A percentile compares a stretch with the other conserved stretches of the same genome.
These are phyloP conservation scores for Neoboletus subvelutipes DNA, from an alignment of 768 basidiomycete species.

Conservation along the genomic window DNA sequence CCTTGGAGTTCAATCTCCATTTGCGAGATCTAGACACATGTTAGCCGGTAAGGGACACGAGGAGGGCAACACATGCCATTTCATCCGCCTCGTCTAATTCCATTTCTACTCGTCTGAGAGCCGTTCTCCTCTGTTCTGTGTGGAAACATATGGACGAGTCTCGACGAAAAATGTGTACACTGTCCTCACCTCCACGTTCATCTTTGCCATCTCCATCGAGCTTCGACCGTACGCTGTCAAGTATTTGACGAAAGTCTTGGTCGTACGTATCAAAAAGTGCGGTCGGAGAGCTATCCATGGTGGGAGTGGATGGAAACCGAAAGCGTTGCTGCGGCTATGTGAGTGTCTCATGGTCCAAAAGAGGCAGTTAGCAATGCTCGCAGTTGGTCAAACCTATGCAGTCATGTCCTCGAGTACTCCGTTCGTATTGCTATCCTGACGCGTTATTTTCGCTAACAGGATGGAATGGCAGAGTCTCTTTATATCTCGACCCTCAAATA, in stretches of 20 bases:
- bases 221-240: slow-evolving; percentile 71
- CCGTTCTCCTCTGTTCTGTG: slow-evolving; percentile 77
- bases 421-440: slow-evolving; percentile 18
- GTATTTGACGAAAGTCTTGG: slow-evolving; percentile 84
- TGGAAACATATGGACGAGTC: slow-evolving; percentile 1
- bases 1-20: slow-evolving; percentile 99
- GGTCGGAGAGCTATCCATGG: slow-evolving; percentile 82
- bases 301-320: slow-evolving; percentile 6
- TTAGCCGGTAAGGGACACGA: neutral
- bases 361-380: slow-evolving; percentile 22
- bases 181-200: slow-evolving; percentile 63
- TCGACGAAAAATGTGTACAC: neutral
- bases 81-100: slow-evolving; percentile 98
- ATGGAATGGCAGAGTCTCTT: slow-evolving; percentile 38
- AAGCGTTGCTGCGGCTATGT: slow-evolving; percentile 18
- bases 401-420: slow-evolving; percentile 39
- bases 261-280: slow-evolving; percentile 91
- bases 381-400: slow-evolving; percentile 2
- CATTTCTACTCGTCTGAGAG: slow-evolving; percentile 84
- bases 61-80: slow-evolving; percentile 57
- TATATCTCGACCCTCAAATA: slow-evolving; percentile 93
- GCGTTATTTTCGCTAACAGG: slow-evolving; percentile 11
- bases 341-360: slow-evolving; percentile 19
- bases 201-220: slow-evolving; percentile 69
- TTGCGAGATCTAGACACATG: slow-evolving; percentile 75